phyloP scores from a whole-genome alignment of 345 rosid species.

The Eucalyptus curtisii region DNA sequence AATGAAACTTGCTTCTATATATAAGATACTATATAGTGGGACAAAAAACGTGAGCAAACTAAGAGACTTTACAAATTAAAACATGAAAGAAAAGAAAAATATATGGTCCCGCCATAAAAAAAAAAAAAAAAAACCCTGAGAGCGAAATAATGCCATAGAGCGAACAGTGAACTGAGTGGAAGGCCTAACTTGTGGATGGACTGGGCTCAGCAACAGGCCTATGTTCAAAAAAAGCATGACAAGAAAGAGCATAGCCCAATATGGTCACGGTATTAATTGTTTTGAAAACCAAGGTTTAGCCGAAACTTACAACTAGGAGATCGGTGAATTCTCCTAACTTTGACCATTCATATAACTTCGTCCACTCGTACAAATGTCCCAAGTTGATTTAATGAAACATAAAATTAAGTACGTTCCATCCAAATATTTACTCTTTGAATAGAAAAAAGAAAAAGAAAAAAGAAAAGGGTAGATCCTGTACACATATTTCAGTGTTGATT shows the following conservation, averaged over 20 bases:
- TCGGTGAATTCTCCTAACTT: neutral
- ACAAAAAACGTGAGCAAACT: neutral
- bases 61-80: neutral
- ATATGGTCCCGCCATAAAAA: too few species aligned
- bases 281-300: neutral
- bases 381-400: neutral
- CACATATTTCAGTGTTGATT: neutral
- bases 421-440: too few species aligned
- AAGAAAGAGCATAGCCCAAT: too few species aligned
- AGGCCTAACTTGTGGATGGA: neutral
- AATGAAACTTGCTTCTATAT: neutral
- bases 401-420: too few species aligned
- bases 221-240: rapidly evolving
- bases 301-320: too few species aligned
- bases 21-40: neutral
- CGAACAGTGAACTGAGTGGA: rapidly evolving
- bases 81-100: too few species aligned
- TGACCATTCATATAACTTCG: neutral
- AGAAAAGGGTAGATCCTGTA: neutral
- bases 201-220: neutral
- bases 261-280: too few species aligned
- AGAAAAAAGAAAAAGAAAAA: rapidly evolving
- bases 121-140: too few species aligned
- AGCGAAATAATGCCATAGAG: neutral
- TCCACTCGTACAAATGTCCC: rapidly evolving